A percentile compares a stretch with the other conserved stretches of the same genome.
Evolutionary conservation across 257 asterid genomes (phyloP).

Genomic region (Asclepias syriaca): DNA sequence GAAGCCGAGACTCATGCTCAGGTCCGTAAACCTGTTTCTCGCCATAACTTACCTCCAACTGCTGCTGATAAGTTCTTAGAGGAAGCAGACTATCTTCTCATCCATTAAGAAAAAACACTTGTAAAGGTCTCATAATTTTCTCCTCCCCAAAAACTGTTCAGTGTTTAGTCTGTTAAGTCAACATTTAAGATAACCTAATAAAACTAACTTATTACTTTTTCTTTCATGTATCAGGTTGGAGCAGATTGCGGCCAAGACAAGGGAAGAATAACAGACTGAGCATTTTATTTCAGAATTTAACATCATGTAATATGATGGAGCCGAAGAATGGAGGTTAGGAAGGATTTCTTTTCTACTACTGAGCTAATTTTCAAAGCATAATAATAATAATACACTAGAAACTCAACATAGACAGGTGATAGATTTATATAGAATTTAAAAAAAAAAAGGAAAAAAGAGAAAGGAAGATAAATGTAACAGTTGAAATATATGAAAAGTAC

Average conservation of each 20-base stretch:
- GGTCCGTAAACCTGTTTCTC: conserved; percentile 57
- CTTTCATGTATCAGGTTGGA: neutral
- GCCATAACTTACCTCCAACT: conserved; percentile 82
- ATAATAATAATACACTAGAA: no score
- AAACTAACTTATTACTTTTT: neutral
- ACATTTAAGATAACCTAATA: neutral
- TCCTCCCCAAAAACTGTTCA: no score
- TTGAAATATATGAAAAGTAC: no score
- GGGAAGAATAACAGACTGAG: neutral
- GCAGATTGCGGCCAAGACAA: neutral
- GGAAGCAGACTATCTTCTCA: conserved; percentile 60
- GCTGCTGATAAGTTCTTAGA: conserved; percentile 57
- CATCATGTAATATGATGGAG: no score
- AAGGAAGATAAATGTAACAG: no score
- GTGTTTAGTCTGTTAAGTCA: neutral
- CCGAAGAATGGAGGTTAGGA: no score
- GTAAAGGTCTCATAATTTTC: neutral
- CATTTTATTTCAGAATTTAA: neutral
- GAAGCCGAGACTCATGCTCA: conserved; percentile 95
- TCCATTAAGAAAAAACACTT: conserved; percentile 4
- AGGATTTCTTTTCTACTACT: no score
- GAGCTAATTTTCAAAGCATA: no score
- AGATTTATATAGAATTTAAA: no score
- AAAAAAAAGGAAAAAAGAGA: no score
- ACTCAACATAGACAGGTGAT: no score